Evolutionary conservation across 2,329 filamentous ascomycete species (phyloP).

Genomic region (Talaromyces sp.): DNA sequence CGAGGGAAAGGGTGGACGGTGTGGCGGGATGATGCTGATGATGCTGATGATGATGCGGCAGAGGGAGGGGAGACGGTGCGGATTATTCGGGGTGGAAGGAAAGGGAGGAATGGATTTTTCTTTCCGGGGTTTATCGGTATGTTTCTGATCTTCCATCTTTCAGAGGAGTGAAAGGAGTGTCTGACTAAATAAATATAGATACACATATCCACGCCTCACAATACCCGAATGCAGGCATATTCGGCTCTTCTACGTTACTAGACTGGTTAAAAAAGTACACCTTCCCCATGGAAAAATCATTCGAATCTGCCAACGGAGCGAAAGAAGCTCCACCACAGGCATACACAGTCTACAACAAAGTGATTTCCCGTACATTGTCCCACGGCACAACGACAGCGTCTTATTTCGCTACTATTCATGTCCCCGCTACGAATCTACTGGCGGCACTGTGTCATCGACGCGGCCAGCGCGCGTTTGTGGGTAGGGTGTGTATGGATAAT

Average conservation of each 20-base stretch:
- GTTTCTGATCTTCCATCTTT: conserved; percentile 8
- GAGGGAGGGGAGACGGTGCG: conserved; percentile 28
- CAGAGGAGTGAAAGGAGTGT: not conserved
- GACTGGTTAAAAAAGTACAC: conserved; percentile 95
- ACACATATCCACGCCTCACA: conserved; percentile 95
- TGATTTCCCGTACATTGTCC: conserved; percentile 75
- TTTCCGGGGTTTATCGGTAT: conserved; percentile 51
- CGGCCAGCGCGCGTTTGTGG: conserved; percentile 88
- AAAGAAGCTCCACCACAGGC: conserved; percentile 28
- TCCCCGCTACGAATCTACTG: conserved; percentile 84
- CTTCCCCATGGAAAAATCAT: conserved; percentile 83
- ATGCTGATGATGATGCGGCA: conserved; percentile 25
- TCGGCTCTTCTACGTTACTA: conserved; percentile 87
- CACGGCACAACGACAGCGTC: conserved; percentile 90
- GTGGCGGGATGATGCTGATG: conserved; percentile 19
- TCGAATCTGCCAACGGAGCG: conserved; percentile 45
- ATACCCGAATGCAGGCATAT: conserved; percentile 91
- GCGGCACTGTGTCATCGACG: conserved; percentile 74
- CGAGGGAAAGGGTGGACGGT: conserved; percentile 35
- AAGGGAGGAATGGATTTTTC: conserved; percentile 45
- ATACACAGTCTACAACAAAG: conserved; percentile 67
- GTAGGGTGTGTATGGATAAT: conserved; percentile 92
- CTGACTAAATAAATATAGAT: conserved; percentile 59
- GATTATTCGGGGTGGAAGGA: conserved; percentile 33
- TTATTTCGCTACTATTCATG: conserved; percentile 92